Percentiles rank a stretch among this genome's conserved stretches.
phyloP scores from a whole-genome alignment of 306 rosid species.

The Lathyrus oleraceus region DNA sequence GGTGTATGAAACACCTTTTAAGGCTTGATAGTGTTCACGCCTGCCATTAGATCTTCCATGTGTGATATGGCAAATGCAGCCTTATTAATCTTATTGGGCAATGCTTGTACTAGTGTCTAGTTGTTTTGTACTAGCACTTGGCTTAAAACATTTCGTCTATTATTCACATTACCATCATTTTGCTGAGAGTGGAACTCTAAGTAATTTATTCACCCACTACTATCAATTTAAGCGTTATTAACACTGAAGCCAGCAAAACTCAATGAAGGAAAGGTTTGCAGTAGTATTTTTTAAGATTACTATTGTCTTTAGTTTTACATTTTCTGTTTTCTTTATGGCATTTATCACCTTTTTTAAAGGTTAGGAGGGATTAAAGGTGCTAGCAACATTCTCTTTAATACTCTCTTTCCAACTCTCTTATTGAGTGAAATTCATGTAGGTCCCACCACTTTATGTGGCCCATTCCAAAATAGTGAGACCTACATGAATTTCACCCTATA shows the following conservation, averaged over 20 bases:
- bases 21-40: neutral
- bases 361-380: conserved; percentile 1
- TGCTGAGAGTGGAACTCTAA: neutral
- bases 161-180: conserved; percentile 8
- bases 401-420: no score
- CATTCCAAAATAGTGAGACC: no score
- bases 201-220: neutral
- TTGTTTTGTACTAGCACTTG: neutral
- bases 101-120: neutral
- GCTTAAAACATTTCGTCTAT: neutral
- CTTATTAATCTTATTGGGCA: neutral
- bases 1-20: neutral
- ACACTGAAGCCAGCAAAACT: conserved; percentile 6
- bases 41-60: conserved; percentile 6
- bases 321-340: neutral
- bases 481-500: no score
- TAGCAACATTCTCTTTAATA: neutral
- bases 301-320: neutral
- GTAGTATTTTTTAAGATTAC: neutral
- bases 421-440: no score
- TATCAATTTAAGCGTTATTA: neutral
- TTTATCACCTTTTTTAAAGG: neutral
- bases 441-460: no score
- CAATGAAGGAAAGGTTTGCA: neutral
- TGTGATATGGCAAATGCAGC: conserved; percentile 14